Conservation (phyloP, 1,284 basidiomycete species). For the Heliocybe sulcata region DNA sequence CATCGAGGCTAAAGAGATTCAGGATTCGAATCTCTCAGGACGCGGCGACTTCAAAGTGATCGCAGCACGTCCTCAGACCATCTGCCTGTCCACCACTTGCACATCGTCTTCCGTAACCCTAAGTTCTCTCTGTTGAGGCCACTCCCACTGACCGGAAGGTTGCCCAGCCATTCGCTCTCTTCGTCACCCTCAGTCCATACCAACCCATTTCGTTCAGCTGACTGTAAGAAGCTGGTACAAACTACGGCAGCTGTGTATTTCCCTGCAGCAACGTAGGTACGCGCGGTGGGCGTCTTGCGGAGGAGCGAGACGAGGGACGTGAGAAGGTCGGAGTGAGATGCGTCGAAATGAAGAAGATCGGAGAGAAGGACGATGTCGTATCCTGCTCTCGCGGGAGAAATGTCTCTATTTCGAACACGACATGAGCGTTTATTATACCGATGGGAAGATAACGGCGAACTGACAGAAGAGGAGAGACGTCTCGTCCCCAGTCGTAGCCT, state of each 20-base stretch:
- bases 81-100: conserved; percentile 51
- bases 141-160: conserved; percentile 30
- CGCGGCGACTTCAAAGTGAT: not conserved
- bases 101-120: conserved; percentile 43
- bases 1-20: not conserved
- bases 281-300: conserved; percentile 28
- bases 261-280: conserved; percentile 55
- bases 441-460: conserved; percentile 13
- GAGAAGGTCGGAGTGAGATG: conserved; percentile 51
- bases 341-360: conserved; percentile 61
- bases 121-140: conserved; percentile 41
- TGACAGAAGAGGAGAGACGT: conserved; percentile 40
- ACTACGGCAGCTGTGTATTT: conserved; percentile 50
- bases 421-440: not conserved
- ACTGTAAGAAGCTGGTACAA: conserved; percentile 46
- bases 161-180: conserved; percentile 40
- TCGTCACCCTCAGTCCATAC: conserved; percentile 35
- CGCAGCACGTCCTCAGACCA: conserved; percentile 24
- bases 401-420: not conserved
- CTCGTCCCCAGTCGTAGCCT: conserved; percentile 61
- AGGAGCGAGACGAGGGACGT: conserved; percentile 42
- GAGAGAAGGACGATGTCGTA: conserved; percentile 61
- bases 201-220: conserved; percentile 35
- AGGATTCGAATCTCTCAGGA: not conserved
- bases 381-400: conserved; percentile 15